Evolutionary conservation across 2,329 filamentous ascomycete genomes (phyloP), one percentile per base, ranked within the genome.

Genomic region (Teratosphaeria destructans): DNA sequence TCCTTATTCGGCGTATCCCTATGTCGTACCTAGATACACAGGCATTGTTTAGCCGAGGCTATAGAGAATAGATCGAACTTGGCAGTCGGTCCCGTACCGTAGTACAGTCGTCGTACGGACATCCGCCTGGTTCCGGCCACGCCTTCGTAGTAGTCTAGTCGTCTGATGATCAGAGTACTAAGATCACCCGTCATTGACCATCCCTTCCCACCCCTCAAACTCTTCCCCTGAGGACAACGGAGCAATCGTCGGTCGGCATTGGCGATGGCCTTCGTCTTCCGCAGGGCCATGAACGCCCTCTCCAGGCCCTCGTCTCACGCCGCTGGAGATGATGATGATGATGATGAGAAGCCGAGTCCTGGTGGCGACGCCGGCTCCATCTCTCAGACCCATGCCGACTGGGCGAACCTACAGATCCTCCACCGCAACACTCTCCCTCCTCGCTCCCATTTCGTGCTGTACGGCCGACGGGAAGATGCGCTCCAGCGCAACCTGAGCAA

Each of bases 391-490:
- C 39, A 52, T 35, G 82, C 82, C 0, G 83, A 86, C 67, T 86
- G 83, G 82, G 82, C 78, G 69, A 86, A 86, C 64, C 76, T 85
- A 59, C 67, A 77, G 3, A 75, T 86, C 34, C 75, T 86, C 16
- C 84, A 85, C 68, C 80, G 78, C 63, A 84, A 84, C 64, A 83
- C 81, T 0, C 74, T 86, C 5, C 74, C 80, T 8, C 79, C 82
- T 4, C 78, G 84, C 59, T 79, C 81, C 55, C 76, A 81, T 64
- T 86, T 85, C 67, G 79, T 80, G 67, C 72, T 81, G 29, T 85
- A 82, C 65, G 66, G 76, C 43, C 75, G 68, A 14, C 77, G 80
- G 60, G 66, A 73, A 1, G 77, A 81, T 66, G 82, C 82, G 0
- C 69, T 85, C 19, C 66, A 69, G 3, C 70, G 74, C 54, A 70